Conservation (phyloP, 495 filamentous ascomycete species). For the Podospora didyma region DNA sequence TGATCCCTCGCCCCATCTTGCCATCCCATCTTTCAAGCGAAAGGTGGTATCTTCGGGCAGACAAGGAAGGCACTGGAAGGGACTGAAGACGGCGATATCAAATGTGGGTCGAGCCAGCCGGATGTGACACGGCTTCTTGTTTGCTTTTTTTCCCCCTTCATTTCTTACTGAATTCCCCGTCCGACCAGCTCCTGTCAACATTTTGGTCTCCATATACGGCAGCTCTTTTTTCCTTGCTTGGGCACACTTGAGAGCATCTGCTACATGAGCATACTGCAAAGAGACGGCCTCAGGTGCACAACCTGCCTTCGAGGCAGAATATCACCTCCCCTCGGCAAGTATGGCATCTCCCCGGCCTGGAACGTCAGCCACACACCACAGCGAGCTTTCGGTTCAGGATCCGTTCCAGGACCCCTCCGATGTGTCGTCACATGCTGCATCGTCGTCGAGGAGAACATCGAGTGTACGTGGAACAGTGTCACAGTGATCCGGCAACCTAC, state of each 20-base stretch:
- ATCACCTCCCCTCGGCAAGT: not conserved
- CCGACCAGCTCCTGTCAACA: not conserved
- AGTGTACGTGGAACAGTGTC: conserved; percentile 10
- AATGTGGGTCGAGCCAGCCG: no score
- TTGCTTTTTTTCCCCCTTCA: not conserved
- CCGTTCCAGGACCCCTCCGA: conserved; percentile 27
- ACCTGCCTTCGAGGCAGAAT: not conserved
- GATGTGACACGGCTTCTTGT: not conserved
- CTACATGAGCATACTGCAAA: not conserved
- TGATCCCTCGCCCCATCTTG: no score
- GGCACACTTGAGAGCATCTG: not conserved
- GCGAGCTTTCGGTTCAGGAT: conserved; percentile 10
- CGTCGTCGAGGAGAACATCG: conserved; percentile 18
- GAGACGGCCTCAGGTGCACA: not conserved
- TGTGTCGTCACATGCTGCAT: conserved; percentile 11
- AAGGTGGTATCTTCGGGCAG: no score
- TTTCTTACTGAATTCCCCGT: not conserved
- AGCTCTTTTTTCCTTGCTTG: not conserved
- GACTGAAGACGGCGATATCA: no score
- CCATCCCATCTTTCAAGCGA: no score
- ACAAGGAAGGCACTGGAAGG: no score
- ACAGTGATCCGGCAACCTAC: not conserved
- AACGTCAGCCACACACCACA: conserved; percentile 4
- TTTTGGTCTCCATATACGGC: not conserved
- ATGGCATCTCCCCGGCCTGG: conserved; percentile 2